Conservation (phyloP, 2,329 filamentous ascomycete genomes). For the Paradendryphiella salina region DNA sequence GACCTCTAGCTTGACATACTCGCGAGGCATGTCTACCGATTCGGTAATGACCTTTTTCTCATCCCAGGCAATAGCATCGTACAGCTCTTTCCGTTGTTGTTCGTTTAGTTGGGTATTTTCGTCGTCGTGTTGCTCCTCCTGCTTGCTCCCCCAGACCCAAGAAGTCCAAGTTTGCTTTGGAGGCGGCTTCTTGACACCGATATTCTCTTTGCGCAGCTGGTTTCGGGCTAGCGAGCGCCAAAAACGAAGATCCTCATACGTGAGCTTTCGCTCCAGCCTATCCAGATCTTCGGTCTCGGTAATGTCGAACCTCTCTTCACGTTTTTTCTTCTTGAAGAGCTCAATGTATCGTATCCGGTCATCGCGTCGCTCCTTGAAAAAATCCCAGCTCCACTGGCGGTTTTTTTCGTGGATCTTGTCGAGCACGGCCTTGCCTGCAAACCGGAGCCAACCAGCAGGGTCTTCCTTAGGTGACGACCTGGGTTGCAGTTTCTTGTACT, state of each 20-base stretch:
- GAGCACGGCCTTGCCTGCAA: conserved; percentile 85
- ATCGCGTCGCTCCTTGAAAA: conserved; percentile 89
- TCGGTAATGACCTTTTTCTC: conserved; percentile 90
- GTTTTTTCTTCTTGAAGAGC: conserved; percentile 89
- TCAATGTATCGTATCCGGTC: conserved; percentile 87
- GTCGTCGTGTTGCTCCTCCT: conserved; percentile 68
- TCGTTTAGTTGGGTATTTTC: conserved; percentile 83
- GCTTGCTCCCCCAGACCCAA: conserved; percentile 77
- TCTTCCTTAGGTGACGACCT: conserved; percentile 86
- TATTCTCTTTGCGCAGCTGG: conserved; percentile 92
- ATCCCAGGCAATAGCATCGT: conserved; percentile 97
- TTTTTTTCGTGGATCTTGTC: conserved; percentile 95
- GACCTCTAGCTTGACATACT: conserved; percentile 89
- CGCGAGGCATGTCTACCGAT: conserved; percentile 83
- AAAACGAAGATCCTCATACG: conserved; percentile 94
- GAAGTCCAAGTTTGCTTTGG: conserved; percentile 84
- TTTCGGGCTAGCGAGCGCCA: conserved; percentile 95
- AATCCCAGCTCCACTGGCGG: conserved; percentile 92
- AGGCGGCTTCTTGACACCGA: conserved; percentile 76
- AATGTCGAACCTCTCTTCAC: conserved; percentile 67
- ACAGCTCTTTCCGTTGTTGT: conserved; percentile 93
- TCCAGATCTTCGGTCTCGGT: conserved; percentile 74
- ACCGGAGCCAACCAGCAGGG: conserved; percentile 87
- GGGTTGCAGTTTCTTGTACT: conserved; percentile 91
- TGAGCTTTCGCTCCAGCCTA: conserved; percentile 80